Percentiles rank a stretch among this genome's conserved stretches.
Conservation (phyloP, 2,329 filamentous ascomycete genomes). For the Myriosclerotinia duriaeana region DNA sequence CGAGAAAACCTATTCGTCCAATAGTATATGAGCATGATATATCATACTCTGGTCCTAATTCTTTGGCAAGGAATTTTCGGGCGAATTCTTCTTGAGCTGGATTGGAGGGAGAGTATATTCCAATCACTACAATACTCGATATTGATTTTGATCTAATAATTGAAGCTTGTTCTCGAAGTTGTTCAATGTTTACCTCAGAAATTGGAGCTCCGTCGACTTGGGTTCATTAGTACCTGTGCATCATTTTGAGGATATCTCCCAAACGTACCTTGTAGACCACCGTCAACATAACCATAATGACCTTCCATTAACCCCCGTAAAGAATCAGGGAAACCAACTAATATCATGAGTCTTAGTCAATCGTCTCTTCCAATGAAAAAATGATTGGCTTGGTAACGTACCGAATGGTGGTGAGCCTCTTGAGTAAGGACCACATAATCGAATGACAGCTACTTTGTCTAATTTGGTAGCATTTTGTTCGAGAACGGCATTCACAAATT, state of each 20-base stretch:
- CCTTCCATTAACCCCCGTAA: slow-evolving; percentile 50
- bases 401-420: slow-evolving; percentile 50
- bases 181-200: slow-evolving; percentile 29
- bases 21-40: slow-evolving; percentile 53
- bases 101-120: slow-evolving; percentile 60
- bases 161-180: slow-evolving; percentile 37
- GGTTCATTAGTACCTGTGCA: slow-evolving; percentile 16
- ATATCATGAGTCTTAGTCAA: not conserved
- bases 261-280: slow-evolving; percentile 36
- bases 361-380: not conserved
- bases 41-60: slow-evolving; percentile 46
- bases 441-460: slow-evolving; percentile 52
- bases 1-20: slow-evolving; percentile 50
- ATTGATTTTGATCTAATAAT: slow-evolving; percentile 41
- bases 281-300: slow-evolving; percentile 51
- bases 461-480: slow-evolving; percentile 51
- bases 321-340: slow-evolving; percentile 48
- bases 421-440: slow-evolving; percentile 50
- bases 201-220: slow-evolving; percentile 37
- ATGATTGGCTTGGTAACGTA: not conserved
- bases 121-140: slow-evolving; percentile 53
- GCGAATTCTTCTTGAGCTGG: slow-evolving; percentile 53
- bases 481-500: slow-evolving; percentile 53
- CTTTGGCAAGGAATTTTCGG: slow-evolving; percentile 45
- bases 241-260: not conserved